phyloP scores from a whole-genome alignment of 345 rosid genomes.

The Eucalyptus pauciflora region DNA sequence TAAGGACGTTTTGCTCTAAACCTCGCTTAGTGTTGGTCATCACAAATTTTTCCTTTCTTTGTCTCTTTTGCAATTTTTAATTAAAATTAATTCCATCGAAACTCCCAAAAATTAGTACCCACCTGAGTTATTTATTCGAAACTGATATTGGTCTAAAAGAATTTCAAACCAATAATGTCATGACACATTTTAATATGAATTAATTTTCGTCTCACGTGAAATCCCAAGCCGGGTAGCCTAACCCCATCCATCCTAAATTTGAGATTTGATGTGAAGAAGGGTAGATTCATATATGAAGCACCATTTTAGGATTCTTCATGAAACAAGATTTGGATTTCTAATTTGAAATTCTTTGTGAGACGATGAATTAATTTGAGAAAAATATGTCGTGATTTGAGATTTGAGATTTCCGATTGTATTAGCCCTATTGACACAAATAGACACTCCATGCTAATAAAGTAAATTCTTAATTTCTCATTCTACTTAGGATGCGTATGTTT shows the following conservation, averaged over 20 bases:
- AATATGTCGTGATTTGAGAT: neutral
- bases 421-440: neutral
- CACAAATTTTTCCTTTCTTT: neutral
- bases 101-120: neutral
- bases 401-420: neutral
- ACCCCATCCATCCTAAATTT: neutral
- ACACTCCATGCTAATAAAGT: neutral
- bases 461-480: neutral
- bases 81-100: neutral
- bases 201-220: neutral
- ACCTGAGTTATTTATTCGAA: neutral
- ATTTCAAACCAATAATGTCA: neutral
- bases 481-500: neutral
- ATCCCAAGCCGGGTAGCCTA: accelerated
- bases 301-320: neutral
- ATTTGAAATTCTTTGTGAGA: neutral
- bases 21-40: neutral
- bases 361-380: neutral
- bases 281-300: neutral
- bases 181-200: accelerated
- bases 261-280: neutral
- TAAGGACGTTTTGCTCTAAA: neutral
- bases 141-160: neutral
- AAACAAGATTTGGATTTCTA: neutral
- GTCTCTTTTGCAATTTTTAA: neutral